Evolutionary conservation across 2,329 filamentous ascomycete species (phyloP), one percentile per base, ranked within the genome.

Genomic region (Cladophialophora immunda): DNA sequence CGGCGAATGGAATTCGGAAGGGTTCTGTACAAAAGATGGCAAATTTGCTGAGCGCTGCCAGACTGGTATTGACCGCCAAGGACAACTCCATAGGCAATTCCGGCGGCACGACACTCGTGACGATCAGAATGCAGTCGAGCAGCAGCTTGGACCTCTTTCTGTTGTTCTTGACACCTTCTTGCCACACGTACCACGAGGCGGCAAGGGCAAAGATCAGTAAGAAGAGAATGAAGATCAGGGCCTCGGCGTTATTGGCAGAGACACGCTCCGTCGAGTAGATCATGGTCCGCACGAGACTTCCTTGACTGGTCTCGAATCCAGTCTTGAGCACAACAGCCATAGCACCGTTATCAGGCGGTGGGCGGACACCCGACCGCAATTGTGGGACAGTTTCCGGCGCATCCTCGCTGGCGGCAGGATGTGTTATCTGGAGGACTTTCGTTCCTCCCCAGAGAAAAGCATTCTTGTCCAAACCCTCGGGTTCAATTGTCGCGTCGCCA

Each of bases 21-120:
- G 95, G 95, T 79, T 99, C 96, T 1, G 95, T 99, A 78, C 95
- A 99, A 84, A 97, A 99, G 75, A 99, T 99, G 68, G 96, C 95
- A 73, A 90, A 94, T 79, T 94, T 96, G 81, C 94, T 96, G 41
- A 99, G 84, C 30, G 95, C 94, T 58, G 95, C 94, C 78, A 99
- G 83, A 85, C 92, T 97, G 13, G 95, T 99, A 82, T 99, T 99
- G 78, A 99, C 96, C 56, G 96, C 96, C 75, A 99, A 84, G 80
- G 92, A 97, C 60, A 99, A 87, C 77, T 99, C 96, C 95, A 99
- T 99, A 13, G 95, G 95, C 69, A 99, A 84, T 81, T 99, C 95
- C 1, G 95, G 95, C n/a, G 95, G 95, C 0, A 99, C 95, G 66
- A 99, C 95, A 76, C 93, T 97, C 47, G 95, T 99, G 74, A 99